phyloP scores from a whole-genome alignment of 768 basidiomycete species.

The Pluteus cervinus region DNA sequence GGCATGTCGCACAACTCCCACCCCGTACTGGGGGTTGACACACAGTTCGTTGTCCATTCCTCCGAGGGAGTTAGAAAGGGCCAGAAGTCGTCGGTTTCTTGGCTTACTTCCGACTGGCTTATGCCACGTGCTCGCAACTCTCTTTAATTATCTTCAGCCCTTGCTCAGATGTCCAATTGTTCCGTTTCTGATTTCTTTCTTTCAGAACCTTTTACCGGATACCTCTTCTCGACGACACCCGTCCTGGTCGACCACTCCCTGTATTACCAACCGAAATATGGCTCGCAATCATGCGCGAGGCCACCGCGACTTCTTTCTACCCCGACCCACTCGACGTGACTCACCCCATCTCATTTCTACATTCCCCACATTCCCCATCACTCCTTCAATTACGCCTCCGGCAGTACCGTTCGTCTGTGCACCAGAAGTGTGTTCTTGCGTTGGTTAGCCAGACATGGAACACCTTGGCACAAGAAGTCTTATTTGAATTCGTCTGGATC shows the following conservation, averaged over 20 bases:
- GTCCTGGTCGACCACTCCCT: constrained; percentile 25
- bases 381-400: constrained; percentile 28
- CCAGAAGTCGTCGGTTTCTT: too few relatives aligned
- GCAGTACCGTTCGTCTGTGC: constrained; percentile 43
- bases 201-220: too few relatives aligned
- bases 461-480: constrained; percentile 42
- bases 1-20: too few relatives aligned
- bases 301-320: constrained; percentile 25
- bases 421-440: constrained; percentile 41
- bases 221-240: too few relatives aligned
- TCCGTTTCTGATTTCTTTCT: too few relatives aligned
- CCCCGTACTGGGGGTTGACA: too few relatives aligned
- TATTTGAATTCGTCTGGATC: constrained; percentile 73
- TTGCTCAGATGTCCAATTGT: too few relatives aligned
- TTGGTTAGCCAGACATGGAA: constrained; percentile 55
- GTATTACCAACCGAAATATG: constrained; percentile 59
- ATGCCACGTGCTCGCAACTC: too few relatives aligned
- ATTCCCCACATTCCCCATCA: constrained; percentile 31
- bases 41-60: too few relatives aligned
- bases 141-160: too few relatives aligned
- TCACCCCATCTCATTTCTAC: constrained; percentile 54
- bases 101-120: too few relatives aligned
- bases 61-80: too few relatives aligned
- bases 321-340: constrained; percentile 34
- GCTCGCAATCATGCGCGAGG: constrained; percentile 58